Evolutionary conservation across 2,329 filamentous ascomycete species (phyloP).

Genomic region (Fusarium sp.): DNA sequence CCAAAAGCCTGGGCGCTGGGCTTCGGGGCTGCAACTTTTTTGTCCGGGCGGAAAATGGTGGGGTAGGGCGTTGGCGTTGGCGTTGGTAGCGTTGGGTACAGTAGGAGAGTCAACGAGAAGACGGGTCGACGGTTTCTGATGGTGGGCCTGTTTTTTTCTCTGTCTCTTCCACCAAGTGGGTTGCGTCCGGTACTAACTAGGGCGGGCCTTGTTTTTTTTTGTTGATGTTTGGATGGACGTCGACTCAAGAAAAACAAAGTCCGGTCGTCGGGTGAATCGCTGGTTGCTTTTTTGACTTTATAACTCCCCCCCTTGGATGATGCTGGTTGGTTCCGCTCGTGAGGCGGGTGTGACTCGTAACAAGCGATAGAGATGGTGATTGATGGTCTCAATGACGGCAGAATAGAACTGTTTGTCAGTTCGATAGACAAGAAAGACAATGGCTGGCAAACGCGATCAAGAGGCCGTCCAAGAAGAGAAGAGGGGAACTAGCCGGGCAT

Average conservation of each 20-base stretch:
- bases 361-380: constrained; percentile 12
- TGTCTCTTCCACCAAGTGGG: constrained; percentile 18
- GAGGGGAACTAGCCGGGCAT: constrained; percentile 27
- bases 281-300: constrained; percentile 26
- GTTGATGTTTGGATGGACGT: constrained; percentile 21
- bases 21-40: constrained; percentile 33
- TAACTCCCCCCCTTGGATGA: constrained; percentile 11
- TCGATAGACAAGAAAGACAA: background rate
- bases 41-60: constrained; percentile 31
- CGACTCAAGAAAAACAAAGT: constrained; percentile 29
- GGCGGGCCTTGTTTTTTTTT: constrained; percentile 28
- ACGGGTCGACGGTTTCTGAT: constrained; percentile 17
- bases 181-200: constrained; percentile 19
- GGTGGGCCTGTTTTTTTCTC: constrained; percentile 22
- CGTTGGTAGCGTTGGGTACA: too few relatives aligned
- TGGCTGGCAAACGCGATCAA: constrained; percentile 8
- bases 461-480: constrained; percentile 7
- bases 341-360: constrained; percentile 34
- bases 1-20: constrained; percentile 20
- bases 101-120: constrained; percentile 31
- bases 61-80: constrained; percentile 24
- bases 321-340: constrained; percentile 30
- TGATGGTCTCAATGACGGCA: constrained; percentile 14
- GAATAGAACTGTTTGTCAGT: background rate
- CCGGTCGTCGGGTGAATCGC: constrained; percentile 16